Evolutionary conservation across 2,329 filamentous ascomycete genomes (phyloP), one percentile per base, ranked within the genome.

Genomic region (Trichoderma atroviride): DNA sequence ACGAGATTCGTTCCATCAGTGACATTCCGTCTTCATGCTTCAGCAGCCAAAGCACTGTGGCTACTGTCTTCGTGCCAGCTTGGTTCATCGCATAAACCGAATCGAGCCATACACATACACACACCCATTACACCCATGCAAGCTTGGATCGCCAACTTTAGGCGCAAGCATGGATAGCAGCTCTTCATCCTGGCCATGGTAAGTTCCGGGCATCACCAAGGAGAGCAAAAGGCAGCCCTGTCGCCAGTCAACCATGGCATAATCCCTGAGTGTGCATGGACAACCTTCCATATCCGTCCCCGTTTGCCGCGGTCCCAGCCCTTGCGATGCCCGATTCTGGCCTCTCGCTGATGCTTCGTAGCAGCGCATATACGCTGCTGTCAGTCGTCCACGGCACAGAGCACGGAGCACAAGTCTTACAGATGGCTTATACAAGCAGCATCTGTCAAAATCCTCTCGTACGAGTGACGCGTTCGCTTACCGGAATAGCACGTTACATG

Each of bases 251-350:
- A 56, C 16, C 29, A 60, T 19, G 65, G 27, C 47, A 61, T 19
- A 16, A 37, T 50, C 37, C 58, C 66, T 56, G 50, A 35, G 59
- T 6, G 3, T 35, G 19, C 16, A 24, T 69, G 43, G 55, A 29
- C 43, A 63, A 69, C 68, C 68, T 69, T 64, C 68, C 61, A 16
- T 33, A 69, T 69, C 68, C 61, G 68, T 69, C 56, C 47, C 35
- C 53, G 22, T 65, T 59, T 65, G 55, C 68, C 68, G 65, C 37
- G 57, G 31, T 27, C 22, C 31, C 29, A 43, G 40, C 33, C 58
- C 55, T 57, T 29, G 37, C 22, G 55, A 67, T 67, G 22, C 29
- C 24, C 59, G 27, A 35, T 43, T 50, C 59, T 33, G 40, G 40
- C 29, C 40, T 50, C 24, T 50, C 24, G 47, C 55, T 65, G 62